Base-by-base conservation (phyloP, 768 basidiomycete species). In the Xerocomus spinulosus region DNA sequence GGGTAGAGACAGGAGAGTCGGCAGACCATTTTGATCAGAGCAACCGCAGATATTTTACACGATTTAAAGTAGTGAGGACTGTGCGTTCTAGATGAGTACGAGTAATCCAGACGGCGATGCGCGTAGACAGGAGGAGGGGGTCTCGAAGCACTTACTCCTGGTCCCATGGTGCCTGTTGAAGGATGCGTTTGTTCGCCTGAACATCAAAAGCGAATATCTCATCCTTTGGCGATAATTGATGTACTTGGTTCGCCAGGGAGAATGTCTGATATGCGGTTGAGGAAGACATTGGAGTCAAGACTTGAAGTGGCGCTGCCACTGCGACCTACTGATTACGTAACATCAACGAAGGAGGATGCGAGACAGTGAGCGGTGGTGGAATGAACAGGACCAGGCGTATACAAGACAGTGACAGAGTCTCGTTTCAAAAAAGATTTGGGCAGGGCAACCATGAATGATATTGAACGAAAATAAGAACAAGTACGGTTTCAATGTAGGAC, bases 41-140 rank as follows among this genome's bases (percentile, higher is more conserved):
- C 92, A 23, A 97, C 82, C 0, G 92, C 92, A 0, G 92, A 95
- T 58, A 99, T 98, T 72, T 91, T 94, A 69, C 87, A 99, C 68
- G 80, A 77, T 63, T 85, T 92, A 70, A 89, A 88, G 70, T 83
- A 84, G 56, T 87, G 82, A 0, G 85, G 84, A 54, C 88, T 91
- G 54, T 51, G 0, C 23, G 26, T 26, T 32, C 8, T 23, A 3
- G 17, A 47, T 50, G 45, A 58, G 40, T 20, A 34, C 32, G 35
- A n/a, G n/a, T n/a, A n/a, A n/a, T n/a, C n/a, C n/a, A n/a, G n/a
- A n/a, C n/a, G n/a, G n/a, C n/a, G n/a, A n/a, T n/a, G n/a, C 17
- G 30, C 24, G 9, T 14, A 15, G 33, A 52, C 42, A 25, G 46
- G 50, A 51, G 44, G 45, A 14, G 32, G 17, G 36, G 14, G 28